Base-by-base conservation (phyloP, 805 yeast genomes). In the Tetrapisispora phaffii region DNA sequence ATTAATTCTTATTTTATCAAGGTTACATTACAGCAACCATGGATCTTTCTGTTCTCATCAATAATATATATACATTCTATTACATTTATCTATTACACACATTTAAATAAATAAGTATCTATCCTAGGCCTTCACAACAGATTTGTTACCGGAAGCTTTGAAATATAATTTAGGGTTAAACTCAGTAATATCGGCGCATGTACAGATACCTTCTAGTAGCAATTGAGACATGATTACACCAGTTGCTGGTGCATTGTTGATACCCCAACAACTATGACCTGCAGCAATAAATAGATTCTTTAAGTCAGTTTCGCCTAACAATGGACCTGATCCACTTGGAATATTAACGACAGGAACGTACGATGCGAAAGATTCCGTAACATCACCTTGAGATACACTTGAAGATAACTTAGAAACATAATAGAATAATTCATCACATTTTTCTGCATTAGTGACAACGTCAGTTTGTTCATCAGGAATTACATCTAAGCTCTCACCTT, bases 251-350 rank as follows among this genome's bases (percentile, higher is more conserved):
- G 96, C 96, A 64, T 93, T 93, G 67, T 90, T 93, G 50, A 90
- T 93, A 21, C 98, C 98, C 98, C 98, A 90, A 67, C 97, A 93
- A 16, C 96, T 83, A 65, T 90, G 98, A 0, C 97, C 98, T 12
- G 90, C 77, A 2, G 96, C 96, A 45, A 90, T 63, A 55, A 70
- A 85, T 49, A 90, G 69, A 49, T 81, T 80, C 19, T 76, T 77
- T 8, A 89, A 93, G 57, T 89, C 88, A 0, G 97, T 90, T 56
- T 85, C 90, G 39, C 98, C 98, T 54, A 90, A 80, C 45, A 93
- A 70, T 0, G 98, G 98, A 8, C 98, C 98, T 1, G 90, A 78
- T 35, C 86, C 77, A 5, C 94, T 83, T 1, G 97, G 95, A 8
- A 89, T 90, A 59, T 89, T 96, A 42, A 90, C 74, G 4, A 90